Evolutionary conservation across 2,329 filamentous ascomycete genomes (phyloP).

Genomic region (Aspergillus fructus): DNA sequence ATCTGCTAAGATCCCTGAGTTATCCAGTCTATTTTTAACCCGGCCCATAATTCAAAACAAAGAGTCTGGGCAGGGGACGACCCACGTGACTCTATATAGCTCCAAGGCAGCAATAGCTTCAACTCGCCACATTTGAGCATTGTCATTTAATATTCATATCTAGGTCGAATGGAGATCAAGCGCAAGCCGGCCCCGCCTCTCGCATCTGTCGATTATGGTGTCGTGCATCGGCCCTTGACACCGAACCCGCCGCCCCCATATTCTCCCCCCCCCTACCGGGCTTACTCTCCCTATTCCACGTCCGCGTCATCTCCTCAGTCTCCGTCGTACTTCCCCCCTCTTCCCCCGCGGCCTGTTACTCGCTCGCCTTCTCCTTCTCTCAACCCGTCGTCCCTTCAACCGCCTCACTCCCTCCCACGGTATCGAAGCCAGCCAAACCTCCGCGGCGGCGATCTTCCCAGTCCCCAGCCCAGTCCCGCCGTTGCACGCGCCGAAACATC

Average conservation of each 20-base stretch:
- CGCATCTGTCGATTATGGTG: constrained; percentile 1
- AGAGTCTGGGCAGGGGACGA: too few relatives aligned
- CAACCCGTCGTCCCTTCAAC: not conserved
- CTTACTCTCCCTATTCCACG: not conserved
- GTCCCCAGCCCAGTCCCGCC: not conserved
- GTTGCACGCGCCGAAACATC: constrained; percentile 10
- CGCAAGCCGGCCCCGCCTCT: constrained; percentile 8
- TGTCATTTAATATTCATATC: not conserved
- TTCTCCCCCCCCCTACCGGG: not conserved
- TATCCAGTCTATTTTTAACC: too few relatives aligned
- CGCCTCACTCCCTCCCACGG: constrained; percentile 5
- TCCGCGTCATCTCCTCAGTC: not conserved
- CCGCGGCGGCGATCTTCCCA: not conserved
- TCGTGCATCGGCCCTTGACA: constrained; percentile 7
- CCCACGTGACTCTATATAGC: not conserved
- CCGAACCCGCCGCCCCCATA: constrained; percentile 3
- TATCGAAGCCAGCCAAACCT: constrained; percentile 9
- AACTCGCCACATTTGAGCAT: not conserved
- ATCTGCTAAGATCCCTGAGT: too few relatives aligned
- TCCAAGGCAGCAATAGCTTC: not conserved
- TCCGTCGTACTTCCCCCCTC: not conserved
- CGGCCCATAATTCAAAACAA: too few relatives aligned
- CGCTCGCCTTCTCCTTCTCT: not conserved
- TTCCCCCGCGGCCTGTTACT: not conserved
- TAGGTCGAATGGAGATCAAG: constrained; percentile 7